These are phyloP conservation scores for Trypethelium eluteriae DNA, from an alignment of 495 filamentous ascomycete species.

Conservation along the genomic window DNA sequence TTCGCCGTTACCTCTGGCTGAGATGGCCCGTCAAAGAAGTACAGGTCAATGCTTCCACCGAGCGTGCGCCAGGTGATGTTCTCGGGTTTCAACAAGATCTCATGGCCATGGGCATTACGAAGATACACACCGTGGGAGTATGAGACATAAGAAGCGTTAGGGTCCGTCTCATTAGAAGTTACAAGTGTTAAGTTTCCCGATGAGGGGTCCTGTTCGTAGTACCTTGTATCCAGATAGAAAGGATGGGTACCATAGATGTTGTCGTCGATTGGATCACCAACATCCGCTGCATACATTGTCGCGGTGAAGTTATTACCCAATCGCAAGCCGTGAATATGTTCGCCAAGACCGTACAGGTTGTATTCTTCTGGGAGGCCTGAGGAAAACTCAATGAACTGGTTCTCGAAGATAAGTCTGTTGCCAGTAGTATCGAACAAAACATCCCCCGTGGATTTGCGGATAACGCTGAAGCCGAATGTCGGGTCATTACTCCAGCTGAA, in stretches of 20 bases:
- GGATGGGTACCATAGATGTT: constrained; percentile 57
- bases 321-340: constrained; percentile 52
- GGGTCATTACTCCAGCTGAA: constrained; percentile 54
- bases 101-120: constrained; percentile 65
- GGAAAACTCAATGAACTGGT: constrained; percentile 59
- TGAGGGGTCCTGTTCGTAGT: constrained; percentile 48
- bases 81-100: constrained; percentile 56
- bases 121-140: constrained; percentile 56
- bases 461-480: constrained; percentile 52
- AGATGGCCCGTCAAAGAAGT: constrained; percentile 54
- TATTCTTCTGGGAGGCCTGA: constrained; percentile 51
- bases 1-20: constrained; percentile 50
- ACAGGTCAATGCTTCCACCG: constrained; percentile 56
- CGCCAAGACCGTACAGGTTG: constrained; percentile 57
- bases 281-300: constrained; percentile 66
- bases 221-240: constrained; percentile 59
- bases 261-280: constrained; percentile 51
- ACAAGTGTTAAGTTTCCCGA: constrained; percentile 48
- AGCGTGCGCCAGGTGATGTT: constrained; percentile 70
- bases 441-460: constrained; percentile 49
- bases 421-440: constrained; percentile 51
- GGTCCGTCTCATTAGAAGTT: constrained; percentile 48
- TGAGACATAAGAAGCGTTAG: constrained; percentile 50
- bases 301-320: constrained; percentile 53
- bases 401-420: constrained; percentile 51